Evolutionary conservation across 2,329 filamentous ascomycete species (phyloP), one percentile per base, ranked within the genome.

Genomic region (Pleurostoma richardsiae): DNA sequence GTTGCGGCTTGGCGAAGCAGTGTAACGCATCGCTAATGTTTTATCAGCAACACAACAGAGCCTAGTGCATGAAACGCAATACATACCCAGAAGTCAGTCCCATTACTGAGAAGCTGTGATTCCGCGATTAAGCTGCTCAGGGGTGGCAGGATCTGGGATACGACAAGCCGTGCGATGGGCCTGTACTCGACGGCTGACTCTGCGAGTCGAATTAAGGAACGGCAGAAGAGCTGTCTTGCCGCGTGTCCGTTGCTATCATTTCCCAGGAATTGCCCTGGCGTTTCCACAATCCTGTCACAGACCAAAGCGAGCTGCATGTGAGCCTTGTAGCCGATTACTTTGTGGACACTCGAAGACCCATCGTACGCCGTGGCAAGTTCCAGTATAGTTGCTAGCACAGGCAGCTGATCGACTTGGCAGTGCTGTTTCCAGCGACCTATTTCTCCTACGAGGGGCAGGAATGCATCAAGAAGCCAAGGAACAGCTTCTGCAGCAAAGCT

Each of bases 71-170:
- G n/a, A 8, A 36, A 36, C 33, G 28, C 31, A 26, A 4, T 19
- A n/a, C 29, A 28, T 51, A 59, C 57, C 52, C 51, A 53, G 29
- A 59, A 19, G 49, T 60, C 58, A 2, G 57, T 56, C 1, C 49
- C 54, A 10, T 19, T 19, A 19, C 19, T 19, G 19, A 19, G 19
- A 19, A 19, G 19, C 19, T 19, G 19, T 19, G 41, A 6, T 4
- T 56, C 51, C 2, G 49, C 43, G 2, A 48, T 43, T n/a, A 59
- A 39, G 4, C 44, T 46, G 11, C 50, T 50, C 7, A 54, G 46
- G 6, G 43, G 47, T 11, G 45, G 43, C 7, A 60, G 44, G 10
- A 64, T 41, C 27, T 55, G 55, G 6, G 56, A 58, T 6, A 49
- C 43, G 31, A 58, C 44, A 8, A 62, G 54, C 40, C 54, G 51